Evolutionary conservation across 345 rosid genomes (phyloP), one percentile per base, ranked within the genome.

Genomic region (Crucihimalaya himalaica): DNA sequence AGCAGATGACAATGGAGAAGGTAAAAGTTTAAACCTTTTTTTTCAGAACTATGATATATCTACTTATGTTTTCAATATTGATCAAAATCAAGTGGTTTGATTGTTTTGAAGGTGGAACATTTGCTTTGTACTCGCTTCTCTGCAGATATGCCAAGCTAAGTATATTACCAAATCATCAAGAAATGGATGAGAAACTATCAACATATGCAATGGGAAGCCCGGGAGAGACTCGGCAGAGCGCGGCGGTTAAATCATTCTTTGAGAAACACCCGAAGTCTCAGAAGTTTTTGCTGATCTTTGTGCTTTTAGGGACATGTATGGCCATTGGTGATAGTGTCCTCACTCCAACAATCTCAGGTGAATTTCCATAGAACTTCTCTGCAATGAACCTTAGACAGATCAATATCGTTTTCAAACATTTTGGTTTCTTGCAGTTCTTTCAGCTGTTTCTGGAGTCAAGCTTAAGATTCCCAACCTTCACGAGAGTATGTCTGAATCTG

Each of bases 331-430:
- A 85, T 78, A 91, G 94, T 52, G 85, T 93, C 45, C 86, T 93
- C 43, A 89, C 98, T 64, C 94, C 98, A 61, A 83, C 98, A 56
- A 91, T 93, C 63, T 93, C 97, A 77, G 87, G 98, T 91, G 67
- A 40, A 0, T 15, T 8, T 42, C 52, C 39, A 16, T 8, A 45
- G 4, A 48, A 45, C 16, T 58, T 57, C 43, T 47, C 42, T 47
- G 34, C 9, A 2, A 9, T 47, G 39, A n/a, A 55, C 5, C n/a
- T 25, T 32, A 13, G 3, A 4, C 21, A 74, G 51, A 62, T 45
- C 2, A 76, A 2, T 14, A 57, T 19, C 9, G 2, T 25, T 39
- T 34, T 19, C 21, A 27, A 71, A 11, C 40, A 32, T 23, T 20
- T 56, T 70, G 46, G 56, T 72, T 72, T 68, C 50, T 83, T 77